Conservation (phyloP, 768 basidiomycete species). For the Tulasnella sp. region DNA sequence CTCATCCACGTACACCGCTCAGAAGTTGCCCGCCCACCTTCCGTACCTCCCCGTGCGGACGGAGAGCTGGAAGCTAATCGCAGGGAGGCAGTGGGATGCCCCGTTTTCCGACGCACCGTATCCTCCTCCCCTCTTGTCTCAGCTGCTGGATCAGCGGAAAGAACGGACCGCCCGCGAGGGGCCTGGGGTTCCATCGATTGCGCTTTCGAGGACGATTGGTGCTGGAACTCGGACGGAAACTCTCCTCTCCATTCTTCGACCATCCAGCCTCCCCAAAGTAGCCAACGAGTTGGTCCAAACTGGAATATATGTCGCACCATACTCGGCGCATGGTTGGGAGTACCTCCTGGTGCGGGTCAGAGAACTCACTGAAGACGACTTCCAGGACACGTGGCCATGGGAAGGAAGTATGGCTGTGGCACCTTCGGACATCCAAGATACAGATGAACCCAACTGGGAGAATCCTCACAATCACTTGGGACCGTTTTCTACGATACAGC, state of each 20-base stretch:
- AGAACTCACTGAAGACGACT: not conserved
- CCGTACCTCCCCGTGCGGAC: not conserved
- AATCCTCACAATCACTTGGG: not conserved
- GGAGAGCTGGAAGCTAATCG: not conserved
- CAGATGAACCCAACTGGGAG: not conserved
- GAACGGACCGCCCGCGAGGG: too few relatives aligned
- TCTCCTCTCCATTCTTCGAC: not conserved
- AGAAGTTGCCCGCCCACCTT: not conserved
- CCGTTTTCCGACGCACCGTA: not conserved
- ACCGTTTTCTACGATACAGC: not conserved
- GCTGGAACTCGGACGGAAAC: not conserved
- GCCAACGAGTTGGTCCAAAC: not conserved
- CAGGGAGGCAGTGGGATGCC: not conserved
- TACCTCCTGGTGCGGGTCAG: not conserved
- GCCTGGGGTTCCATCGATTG: not conserved
- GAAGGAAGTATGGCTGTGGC: not conserved
- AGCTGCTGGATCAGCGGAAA: not conserved
- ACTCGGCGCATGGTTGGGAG: not conserved
- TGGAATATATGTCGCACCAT: not conserved
- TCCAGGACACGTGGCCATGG: not conserved
- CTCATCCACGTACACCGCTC: not conserved
- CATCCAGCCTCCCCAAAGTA: not conserved
- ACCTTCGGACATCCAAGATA: not conserved
- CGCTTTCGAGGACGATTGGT: not conserved
- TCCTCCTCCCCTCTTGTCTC: not conserved